phyloP scores from a whole-genome alignment of 1,284 basidiomycete genomes.

The Puccinia novopanici region DNA sequence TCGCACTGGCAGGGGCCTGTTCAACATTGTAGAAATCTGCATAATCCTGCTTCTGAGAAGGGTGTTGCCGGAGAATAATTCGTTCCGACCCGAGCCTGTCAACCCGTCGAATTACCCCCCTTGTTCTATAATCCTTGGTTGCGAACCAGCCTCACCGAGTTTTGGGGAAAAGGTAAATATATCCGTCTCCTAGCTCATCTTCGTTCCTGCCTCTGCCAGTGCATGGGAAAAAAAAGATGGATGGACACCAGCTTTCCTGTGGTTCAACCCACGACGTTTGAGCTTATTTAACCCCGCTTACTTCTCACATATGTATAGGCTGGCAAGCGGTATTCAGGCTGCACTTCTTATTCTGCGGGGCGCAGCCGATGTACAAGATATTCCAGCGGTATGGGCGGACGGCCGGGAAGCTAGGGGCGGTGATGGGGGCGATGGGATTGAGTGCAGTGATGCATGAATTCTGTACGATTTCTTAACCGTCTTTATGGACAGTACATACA shows the following conservation, averaged over 20 bases:
- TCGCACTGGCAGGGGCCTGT: constrained; percentile 37
- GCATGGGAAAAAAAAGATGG: not conserved
- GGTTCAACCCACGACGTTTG: no score
- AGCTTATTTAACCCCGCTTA: no score
- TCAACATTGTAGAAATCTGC: constrained; percentile 37
- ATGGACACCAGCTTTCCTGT: not conserved
- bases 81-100: constrained; percentile 32
- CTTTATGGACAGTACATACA: not conserved
- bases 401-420: constrained; percentile 4
- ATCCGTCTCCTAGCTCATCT: no score
- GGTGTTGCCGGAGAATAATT: constrained; percentile 25
- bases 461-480: constrained; percentile 3
- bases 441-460: constrained; percentile 48
- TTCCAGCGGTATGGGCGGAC: constrained; percentile 24
- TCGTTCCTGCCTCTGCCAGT: no score
- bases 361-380: constrained; percentile 28
- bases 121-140: constrained; percentile 46
- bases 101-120: constrained; percentile 46
- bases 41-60: not conserved
- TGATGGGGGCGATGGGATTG: constrained; percentile 42
- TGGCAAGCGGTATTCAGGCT: constrained; percentile 50
- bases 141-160: constrained; percentile 27
- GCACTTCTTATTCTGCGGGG: constrained; percentile 48
- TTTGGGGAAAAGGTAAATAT: constrained; percentile 47
- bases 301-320: not conserved